Evolutionary conservation across 2,329 filamentous ascomycete species (phyloP).

Genomic region (Colletotrichum higginsianum): DNA sequence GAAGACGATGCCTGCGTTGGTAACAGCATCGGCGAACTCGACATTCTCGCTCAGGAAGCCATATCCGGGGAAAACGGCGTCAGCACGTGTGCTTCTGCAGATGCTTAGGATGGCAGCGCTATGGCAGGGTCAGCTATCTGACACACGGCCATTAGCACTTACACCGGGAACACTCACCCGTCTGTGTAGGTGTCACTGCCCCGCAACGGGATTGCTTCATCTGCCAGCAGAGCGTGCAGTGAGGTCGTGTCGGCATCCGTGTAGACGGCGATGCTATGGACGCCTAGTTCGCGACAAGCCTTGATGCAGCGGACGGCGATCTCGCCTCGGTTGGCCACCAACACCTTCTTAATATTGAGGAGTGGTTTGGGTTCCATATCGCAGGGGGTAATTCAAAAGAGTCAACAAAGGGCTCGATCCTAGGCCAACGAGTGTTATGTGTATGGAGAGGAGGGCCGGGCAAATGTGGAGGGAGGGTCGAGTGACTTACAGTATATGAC

Average conservation of each 20-base stretch:
- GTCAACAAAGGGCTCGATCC: not conserved
- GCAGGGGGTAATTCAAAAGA: not conserved
- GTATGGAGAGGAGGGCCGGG: not conserved
- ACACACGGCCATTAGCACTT: not conserved
- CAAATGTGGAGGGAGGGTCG: not conserved
- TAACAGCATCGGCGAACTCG: constrained; percentile 69
- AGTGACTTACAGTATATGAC: not conserved
- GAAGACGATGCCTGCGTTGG: constrained; percentile 68
- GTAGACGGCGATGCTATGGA: constrained; percentile 71
- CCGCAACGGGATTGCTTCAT: constrained; percentile 64
- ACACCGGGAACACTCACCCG: not conserved
- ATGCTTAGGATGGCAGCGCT: constrained; percentile 45
- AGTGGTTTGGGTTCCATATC: not conserved
- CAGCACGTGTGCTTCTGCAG: constrained; percentile 56
- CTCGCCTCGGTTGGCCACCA: constrained; percentile 74
- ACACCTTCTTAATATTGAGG: constrained; percentile 48
- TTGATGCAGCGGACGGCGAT: constrained; percentile 68
- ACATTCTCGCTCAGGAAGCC: constrained; percentile 76
- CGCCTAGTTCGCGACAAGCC: constrained; percentile 59
- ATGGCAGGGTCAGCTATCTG: not conserved
- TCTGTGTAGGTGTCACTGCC: constrained; percentile 13
- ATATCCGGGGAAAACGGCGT: constrained; percentile 76
- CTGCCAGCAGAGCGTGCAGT: constrained; percentile 67
- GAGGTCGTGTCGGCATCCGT: constrained; percentile 69
- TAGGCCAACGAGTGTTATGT: not conserved